Conservation (phyloP, 176 grass and related monocot genomes). For the Oryza nivara region DNA sequence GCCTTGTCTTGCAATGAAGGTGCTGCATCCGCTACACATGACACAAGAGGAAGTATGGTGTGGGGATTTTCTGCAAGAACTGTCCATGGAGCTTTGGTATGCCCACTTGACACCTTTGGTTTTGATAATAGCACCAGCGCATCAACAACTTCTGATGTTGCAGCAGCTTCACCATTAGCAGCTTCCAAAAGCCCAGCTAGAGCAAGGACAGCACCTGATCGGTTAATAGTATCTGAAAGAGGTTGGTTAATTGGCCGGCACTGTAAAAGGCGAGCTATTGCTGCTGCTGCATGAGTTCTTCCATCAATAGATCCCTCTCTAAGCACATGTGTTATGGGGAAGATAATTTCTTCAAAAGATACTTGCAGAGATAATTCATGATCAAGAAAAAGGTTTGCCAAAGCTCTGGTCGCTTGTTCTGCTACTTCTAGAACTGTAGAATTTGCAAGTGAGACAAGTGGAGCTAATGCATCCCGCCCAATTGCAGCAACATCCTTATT, state of each 20-base stretch:
- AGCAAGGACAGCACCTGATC: slow-evolving; percentile 81
- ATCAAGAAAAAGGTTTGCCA: slow-evolving; percentile 97
- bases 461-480: slow-evolving; percentile 75
- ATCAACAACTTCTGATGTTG: slow-evolving; percentile 95
- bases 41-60: slow-evolving; percentile 84
- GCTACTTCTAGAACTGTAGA: slow-evolving; percentile 85
- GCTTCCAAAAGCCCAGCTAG: slow-evolving; percentile 81
- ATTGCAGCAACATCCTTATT: slow-evolving; percentile 90
- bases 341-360: slow-evolving; percentile 79
- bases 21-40: slow-evolving; percentile 85
- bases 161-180: slow-evolving; percentile 71
- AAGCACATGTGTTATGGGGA: slow-evolving; percentile 77
- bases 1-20: slow-evolving; percentile 94
- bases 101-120: slow-evolving; percentile 79
- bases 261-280: slow-evolving; percentile 88
- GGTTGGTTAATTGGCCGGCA: slow-evolving; percentile 60
- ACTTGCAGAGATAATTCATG: slow-evolving; percentile 72
- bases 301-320: slow-evolving; percentile 90
- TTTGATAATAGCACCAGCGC: slow-evolving; percentile 83
- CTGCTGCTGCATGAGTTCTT: slow-evolving; percentile 88
- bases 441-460: slow-evolving; percentile 63
- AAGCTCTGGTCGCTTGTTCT: slow-evolving; percentile 89
- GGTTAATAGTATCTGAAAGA: slow-evolving; percentile 83
- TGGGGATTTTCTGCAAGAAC: slow-evolving; percentile 90
- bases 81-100: slow-evolving; percentile 82